Evolutionary conservation across 1,139 yeast genomes (phyloP), one percentile per base, ranked within the genome.

Genomic region (Suhomyces taliae): DNA sequence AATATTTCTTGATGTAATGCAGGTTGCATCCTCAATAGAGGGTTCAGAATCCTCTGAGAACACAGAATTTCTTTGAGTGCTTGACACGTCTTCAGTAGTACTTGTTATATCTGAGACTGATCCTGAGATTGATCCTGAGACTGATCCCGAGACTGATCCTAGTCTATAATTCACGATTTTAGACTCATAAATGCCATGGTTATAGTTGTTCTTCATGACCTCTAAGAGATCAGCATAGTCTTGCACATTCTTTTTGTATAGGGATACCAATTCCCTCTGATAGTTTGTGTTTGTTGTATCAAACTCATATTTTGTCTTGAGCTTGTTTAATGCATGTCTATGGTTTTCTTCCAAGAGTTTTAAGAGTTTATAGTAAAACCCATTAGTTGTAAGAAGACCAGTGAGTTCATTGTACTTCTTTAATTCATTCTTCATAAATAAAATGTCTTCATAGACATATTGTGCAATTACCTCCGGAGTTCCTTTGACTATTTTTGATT

Each of bases 191-290:
- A 52, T 37, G n/a, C 56, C 59, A 24, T 54, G 56, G 40, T 53
- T 53, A 43, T 62, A 57, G 48, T 61, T 62, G 44, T 62, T 61
- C 45, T 57, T 54, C 45, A 61, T 51, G 14, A 60, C 51, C n/a
- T 58, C 64, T 29, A 61, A 41, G n/a, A 65, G 50, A 39, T 57
- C 51, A 11, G 51, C 46, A 42, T 55, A 60, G 34, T 64, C 68
- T 11, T 46, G 50, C 15, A 62, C 44, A 7, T 58, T 57, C 19
- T 44, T 43, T 42, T 57, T 61, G 48, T 58, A 57, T 19, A 54
- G 37, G 15, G 48, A 46, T 8, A 61, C 49, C 19, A 62, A 51
- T 40, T 53, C 55, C 8, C 41, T 43, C 12, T 60, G 57, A 42
- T 56, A 62, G 27, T 42, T 41, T 7, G 45, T 15, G 34, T 46